These are phyloP conservation scores for Ceratocystis lukuohia DNA, from an alignment of 2,329 filamentous ascomycete species.

Conservation along the genomic window DNA sequence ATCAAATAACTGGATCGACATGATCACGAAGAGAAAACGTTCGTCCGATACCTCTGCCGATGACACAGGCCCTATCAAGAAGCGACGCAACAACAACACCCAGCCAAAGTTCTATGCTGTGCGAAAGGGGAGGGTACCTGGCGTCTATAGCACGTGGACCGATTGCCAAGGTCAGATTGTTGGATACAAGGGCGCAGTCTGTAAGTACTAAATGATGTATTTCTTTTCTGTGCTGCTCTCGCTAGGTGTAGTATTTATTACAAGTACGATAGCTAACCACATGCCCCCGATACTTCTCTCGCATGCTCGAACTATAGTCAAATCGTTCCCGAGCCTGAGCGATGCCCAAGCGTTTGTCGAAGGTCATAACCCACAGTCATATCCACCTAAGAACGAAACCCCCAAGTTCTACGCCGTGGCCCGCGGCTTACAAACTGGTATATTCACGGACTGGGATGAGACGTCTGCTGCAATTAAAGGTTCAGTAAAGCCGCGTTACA, in stretches of 20 bases:
- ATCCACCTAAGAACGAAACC: constrained; percentile 29
- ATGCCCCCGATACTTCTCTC: not conserved
- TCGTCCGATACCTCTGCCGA: not conserved
- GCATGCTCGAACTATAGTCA: constrained; percentile 40
- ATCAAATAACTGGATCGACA: not conserved
- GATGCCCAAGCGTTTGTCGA: constrained; percentile 70
- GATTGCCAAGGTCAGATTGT: constrained; percentile 48
- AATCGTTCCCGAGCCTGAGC: constrained; percentile 58
- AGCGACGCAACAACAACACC: constrained; percentile 38
- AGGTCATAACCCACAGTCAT: constrained; percentile 36
- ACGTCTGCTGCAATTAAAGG: constrained; percentile 62
- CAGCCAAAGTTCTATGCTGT: constrained; percentile 51
- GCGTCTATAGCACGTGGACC: constrained; percentile 49
- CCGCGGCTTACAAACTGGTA: constrained; percentile 42
- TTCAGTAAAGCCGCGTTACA: constrained; percentile 55
- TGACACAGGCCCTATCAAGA: constrained; percentile 23
- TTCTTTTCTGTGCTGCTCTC: not conserved
- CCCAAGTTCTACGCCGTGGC: constrained; percentile 47
- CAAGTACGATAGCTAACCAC: constrained; percentile 28
- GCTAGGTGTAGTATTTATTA: constrained; percentile 26
- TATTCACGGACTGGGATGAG: constrained; percentile 52
- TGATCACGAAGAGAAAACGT: not conserved
- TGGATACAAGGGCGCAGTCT: constrained; percentile 50
- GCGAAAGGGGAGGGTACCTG: constrained; percentile 40
- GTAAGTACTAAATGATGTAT: constrained; percentile 35